These are phyloP conservation scores for Trichoderma afroharzianum DNA, from an alignment of 2,329 filamentous ascomycete genomes.

Conservation along the genomic window DNA sequence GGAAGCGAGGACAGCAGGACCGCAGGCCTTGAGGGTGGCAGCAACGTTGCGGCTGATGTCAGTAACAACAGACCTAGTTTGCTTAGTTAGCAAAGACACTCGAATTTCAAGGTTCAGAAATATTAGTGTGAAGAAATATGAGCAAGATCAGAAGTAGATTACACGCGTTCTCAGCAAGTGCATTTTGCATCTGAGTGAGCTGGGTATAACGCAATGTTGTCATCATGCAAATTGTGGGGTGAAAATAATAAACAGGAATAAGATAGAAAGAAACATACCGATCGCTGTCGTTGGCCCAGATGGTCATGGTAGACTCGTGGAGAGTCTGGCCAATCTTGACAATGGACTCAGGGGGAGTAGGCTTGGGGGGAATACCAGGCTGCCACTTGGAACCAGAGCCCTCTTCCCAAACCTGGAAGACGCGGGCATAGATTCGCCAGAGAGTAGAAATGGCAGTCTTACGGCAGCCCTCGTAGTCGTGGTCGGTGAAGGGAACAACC, in stretches of 20 bases:
- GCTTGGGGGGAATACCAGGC: conserved; percentile 78
- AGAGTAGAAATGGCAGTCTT: conserved; percentile 88
- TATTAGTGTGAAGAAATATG: conserved; percentile 24
- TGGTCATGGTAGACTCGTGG: conserved; percentile 74
- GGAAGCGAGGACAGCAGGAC: conserved; percentile 76
- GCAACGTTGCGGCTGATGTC: conserved; percentile 94
- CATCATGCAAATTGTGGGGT: conserved; percentile 61
- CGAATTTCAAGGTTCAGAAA: conserved; percentile 9
- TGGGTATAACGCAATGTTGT: conserved; percentile 92
- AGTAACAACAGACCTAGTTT: conserved; percentile 73
- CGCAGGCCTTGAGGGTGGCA: conserved; percentile 84
- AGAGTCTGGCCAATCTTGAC: conserved; percentile 83
- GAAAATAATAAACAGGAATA: conserved; percentile 21
- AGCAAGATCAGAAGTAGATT: conserved; percentile 38
- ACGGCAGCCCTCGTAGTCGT: conserved; percentile 88
- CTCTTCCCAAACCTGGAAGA: conserved; percentile 84
- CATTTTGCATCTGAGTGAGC: conserved; percentile 96
- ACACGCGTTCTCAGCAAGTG: conserved; percentile 82
- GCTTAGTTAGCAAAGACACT: conserved; percentile 37
- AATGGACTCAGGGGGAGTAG: conserved; percentile 73
- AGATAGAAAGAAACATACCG: conserved; percentile 62
- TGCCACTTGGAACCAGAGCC: conserved; percentile 75
- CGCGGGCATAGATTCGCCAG: conserved; percentile 88
- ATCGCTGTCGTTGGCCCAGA: conserved; percentile 89
- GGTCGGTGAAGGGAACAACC: conserved; percentile 76